These are phyloP conservation scores for Calonectria hawksworthii DNA, from an alignment of 2,329 filamentous ascomycete species.

Conservation along the genomic window DNA sequence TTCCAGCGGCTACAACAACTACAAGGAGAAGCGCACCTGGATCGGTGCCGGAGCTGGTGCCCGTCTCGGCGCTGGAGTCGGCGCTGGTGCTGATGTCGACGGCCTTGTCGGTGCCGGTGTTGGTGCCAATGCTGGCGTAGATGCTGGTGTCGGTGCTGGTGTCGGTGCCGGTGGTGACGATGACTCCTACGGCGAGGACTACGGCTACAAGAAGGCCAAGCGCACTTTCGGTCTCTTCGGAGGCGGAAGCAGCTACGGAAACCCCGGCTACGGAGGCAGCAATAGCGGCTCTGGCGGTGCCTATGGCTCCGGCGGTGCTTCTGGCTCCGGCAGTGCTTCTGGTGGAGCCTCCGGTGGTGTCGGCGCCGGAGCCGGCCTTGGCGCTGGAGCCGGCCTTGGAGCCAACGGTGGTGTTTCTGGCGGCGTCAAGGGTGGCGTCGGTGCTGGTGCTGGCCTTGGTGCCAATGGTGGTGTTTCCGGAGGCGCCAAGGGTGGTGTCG, in stretches of 20 bases:
- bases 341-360: neutral
- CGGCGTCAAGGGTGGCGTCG: neutral
- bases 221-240: neutral
- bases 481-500: neutral
- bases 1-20: neutral
- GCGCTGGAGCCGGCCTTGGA: neutral
- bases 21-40: neutral
- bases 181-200: neutral
- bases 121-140: neutral
- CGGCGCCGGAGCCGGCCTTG: neutral
- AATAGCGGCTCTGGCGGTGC: neutral
- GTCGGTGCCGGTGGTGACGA: neutral
- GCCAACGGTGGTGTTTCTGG: neutral
- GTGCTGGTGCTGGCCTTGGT: neutral
- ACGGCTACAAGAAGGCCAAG: conserved; percentile 4
- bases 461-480: neutral
- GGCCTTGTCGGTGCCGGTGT: neutral
- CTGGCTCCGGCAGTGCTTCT: neutral
- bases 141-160: neutral
- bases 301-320: neutral
- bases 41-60: neutral
- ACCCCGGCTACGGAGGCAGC: neutral
- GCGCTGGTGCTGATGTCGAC: neutral
- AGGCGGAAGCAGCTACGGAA: neutral
- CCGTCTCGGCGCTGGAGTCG: neutral